These are phyloP conservation scores for Sarocladium oryzae DNA, from an alignment of 2,329 filamentous ascomycete genomes.

Conservation along the genomic window DNA sequence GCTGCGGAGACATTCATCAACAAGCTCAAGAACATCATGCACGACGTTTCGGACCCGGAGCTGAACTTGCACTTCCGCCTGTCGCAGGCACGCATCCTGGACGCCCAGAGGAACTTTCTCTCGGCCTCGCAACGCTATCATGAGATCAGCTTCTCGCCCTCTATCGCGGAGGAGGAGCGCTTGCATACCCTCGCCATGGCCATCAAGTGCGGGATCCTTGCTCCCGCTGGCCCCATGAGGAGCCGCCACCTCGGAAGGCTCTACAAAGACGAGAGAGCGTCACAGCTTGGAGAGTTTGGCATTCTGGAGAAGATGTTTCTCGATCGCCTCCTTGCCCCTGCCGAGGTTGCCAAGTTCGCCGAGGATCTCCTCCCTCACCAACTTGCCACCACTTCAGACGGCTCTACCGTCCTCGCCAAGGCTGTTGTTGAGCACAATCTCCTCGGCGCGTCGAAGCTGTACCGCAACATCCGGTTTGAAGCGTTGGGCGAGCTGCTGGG, in stretches of 20 bases:
- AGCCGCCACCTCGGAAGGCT: constrained; percentile 74
- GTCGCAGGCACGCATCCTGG: constrained; percentile 86
- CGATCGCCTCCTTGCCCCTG: constrained; percentile 71
- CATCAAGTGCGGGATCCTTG: constrained; percentile 86
- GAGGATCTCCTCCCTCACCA: constrained; percentile 78
- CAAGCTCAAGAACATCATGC: constrained; percentile 89
- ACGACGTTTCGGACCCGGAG: constrained; percentile 66
- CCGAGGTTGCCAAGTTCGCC: constrained; percentile 84
- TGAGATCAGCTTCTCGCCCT: constrained; percentile 68
- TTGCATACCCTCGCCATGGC: constrained; percentile 78
- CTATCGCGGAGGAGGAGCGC: constrained; percentile 81
- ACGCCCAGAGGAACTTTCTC: constrained; percentile 84
- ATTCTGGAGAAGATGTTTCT: constrained; percentile 98
- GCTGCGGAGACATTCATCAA: constrained; percentile 83
- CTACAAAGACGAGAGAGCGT: constrained; percentile 87
- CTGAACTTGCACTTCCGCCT: constrained; percentile 81
- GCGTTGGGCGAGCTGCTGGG: constrained; percentile 72
- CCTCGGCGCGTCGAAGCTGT: constrained; percentile 73
- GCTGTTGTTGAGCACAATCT: constrained; percentile 96
- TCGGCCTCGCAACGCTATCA: constrained; percentile 85
- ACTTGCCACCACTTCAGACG: constrained; percentile 81
- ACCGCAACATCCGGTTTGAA: constrained; percentile 70
- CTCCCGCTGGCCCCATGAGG: constrained; percentile 80
- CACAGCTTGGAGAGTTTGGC: constrained; percentile 68
- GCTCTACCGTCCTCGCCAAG: constrained; percentile 85